A percentile compares a stretch with the other conserved stretches of the same genome.
phyloP scores from a whole-genome alignment of 768 basidiomycete genomes.

The Paxillus involutus region DNA sequence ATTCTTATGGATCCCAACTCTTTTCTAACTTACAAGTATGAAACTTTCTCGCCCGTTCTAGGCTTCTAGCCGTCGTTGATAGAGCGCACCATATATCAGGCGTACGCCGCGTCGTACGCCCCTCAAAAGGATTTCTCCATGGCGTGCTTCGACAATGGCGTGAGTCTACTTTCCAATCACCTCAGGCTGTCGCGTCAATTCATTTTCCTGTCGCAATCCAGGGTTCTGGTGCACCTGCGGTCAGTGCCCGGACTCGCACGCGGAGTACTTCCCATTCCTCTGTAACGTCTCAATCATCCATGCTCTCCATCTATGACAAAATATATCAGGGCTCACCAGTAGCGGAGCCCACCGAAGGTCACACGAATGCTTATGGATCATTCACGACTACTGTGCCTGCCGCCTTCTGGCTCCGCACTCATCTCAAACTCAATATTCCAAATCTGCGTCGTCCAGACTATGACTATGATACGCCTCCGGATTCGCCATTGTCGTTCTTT shows the following conservation, averaged over 20 bases:
- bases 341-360: constrained; percentile 24
- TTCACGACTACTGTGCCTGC: constrained; percentile 41
- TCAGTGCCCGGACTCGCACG: constrained; percentile 7
- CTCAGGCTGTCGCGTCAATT: neutral
- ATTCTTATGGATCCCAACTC: neutral
- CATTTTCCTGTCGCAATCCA: neutral
- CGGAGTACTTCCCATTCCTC: constrained; percentile 25
- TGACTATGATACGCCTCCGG: constrained; percentile 27
- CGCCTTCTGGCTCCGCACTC: constrained; percentile 26
- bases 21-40: neutral
- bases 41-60: neutral
- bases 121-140: neutral
- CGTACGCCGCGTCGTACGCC: neutral
- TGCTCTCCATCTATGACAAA: constrained; percentile 21
- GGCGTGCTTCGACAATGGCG: neutral
- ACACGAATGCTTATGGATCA: constrained; percentile 33
- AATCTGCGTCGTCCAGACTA: constrained; percentile 4
- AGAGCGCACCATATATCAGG: neutral
- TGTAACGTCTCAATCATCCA: constrained; percentile 24
- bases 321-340: constrained; percentile 21
- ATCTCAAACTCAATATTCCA: constrained; percentile 18
- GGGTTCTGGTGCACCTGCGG: neutral
- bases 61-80: neutral
- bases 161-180: neutral
- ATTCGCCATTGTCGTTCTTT: constrained; percentile 26